Evolutionary conservation across 1,284 basidiomycete genomes (phyloP), one percentile per base, ranked within the genome.

Genomic region (Irpex sp.): DNA sequence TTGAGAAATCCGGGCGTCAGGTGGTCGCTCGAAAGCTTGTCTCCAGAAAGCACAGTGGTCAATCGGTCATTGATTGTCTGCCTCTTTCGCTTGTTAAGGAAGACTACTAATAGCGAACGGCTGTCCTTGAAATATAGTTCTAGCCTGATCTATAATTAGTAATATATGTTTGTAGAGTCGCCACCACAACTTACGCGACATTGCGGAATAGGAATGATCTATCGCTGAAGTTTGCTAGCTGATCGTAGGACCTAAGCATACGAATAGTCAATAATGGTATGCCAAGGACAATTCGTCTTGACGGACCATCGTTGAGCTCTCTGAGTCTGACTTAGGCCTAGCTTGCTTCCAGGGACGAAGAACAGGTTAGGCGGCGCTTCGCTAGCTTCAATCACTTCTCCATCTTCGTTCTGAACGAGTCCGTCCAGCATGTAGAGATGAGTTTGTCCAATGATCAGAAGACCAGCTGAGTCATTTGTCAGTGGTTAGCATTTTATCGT

Each of bases 401-500:
- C 95, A 53, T 89, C 86, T 7, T 90, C 85, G 59, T 88, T 90
- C 73, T 97, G 92, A 13, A 97, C 90, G n/a, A 97, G 80, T 5
- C 95, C 95, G 70, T 98, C 95, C 13, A 98, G 79, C 79, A 98
- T 90, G 70, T 98, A 98, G 5, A 98, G 76, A 70, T 95, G 92
- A 3, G 86, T 89, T 59, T 83, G 83, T 15, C 95, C 95, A 31
- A 95, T 83, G 57, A 98, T 95, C 26, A 97, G 80, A 6, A 98
- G 80, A 1, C 95, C 94, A 62, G 94, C 94, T 90, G 70, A 58
- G 26, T 26, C 26, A 47, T 33, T 33, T 11, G 13, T 33, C 6
- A 17, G 21, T 8, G 33, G 21, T 33, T 33, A 17, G 11, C 9
- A 9, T 15, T 15, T 26, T 33, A 31, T 17, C 53, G 21, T 33